Conservation (phyloP, 2,329 filamentous ascomycete genomes). For the Myriangium duriaei region DNA sequence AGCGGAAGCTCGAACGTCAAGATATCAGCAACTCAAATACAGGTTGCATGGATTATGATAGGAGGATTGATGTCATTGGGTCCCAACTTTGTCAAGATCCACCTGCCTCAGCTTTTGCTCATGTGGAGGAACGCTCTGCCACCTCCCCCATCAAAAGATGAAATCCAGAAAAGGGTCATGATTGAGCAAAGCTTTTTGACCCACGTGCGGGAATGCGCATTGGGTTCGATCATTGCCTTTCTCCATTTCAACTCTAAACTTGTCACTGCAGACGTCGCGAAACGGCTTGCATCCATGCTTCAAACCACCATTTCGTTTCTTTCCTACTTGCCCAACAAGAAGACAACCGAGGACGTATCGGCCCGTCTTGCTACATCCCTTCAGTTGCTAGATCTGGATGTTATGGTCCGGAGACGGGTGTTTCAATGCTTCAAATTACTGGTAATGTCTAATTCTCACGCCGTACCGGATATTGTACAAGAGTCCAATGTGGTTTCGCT, state of each 20-base stretch:
- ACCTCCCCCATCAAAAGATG: slow-evolving; percentile 86
- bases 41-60: slow-evolving; percentile 95
- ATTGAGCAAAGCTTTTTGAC: slow-evolving; percentile 86
- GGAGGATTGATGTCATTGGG: slow-evolving; percentile 93
- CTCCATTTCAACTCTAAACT: slow-evolving; percentile 86
- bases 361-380: slow-evolving; percentile 74
- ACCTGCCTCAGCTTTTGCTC: slow-evolving; percentile 82
- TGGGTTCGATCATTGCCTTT: slow-evolving; percentile 84
- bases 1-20: slow-evolving; percentile 84
- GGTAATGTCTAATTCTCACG: slow-evolving; percentile 74
- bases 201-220: slow-evolving; percentile 86
- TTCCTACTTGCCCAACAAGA: slow-evolving; percentile 71
- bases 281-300: slow-evolving; percentile 83
- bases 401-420: slow-evolving; percentile 86
- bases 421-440: slow-evolving; percentile 91
- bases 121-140: slow-evolving; percentile 96
- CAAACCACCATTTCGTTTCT: slow-evolving; percentile 88
- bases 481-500: slow-evolving; percentile 86
- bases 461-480: slow-evolving; percentile 71
- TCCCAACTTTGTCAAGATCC: slow-evolving; percentile 97
- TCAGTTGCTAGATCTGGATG: slow-evolving; percentile 77
- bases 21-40: slow-evolving; percentile 85
- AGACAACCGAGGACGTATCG: slow-evolving; percentile 72
- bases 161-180: slow-evolving; percentile 67
- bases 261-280: slow-evolving; percentile 85